Evolutionary conservation across 345 rosid species (phyloP), one percentile per base, ranked within the genome.

Genomic region (Lepidium aucheri): DNA sequence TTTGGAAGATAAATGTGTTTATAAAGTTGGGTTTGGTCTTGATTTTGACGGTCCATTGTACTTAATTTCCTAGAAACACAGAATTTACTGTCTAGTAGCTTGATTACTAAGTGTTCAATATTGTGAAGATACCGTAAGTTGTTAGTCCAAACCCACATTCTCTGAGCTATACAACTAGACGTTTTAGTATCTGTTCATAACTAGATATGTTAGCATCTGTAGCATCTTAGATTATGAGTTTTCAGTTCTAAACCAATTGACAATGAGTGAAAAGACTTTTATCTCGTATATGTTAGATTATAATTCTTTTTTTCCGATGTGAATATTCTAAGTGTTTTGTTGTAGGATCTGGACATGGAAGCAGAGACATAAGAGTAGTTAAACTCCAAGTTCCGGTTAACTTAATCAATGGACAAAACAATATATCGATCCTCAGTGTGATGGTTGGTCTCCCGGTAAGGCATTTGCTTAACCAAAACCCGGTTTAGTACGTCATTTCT

Each of bases 371-470:
- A n/a, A 80, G 81, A 65, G 74, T 32, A 30, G 86, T 86, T 44
- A 79, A 49, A 13, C 36, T 88, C 62, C 84, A 80, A 16, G 59
- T 45, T 49, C 77, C 79, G n/a, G 65, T 86, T 44, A 50, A 8
- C 32, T 69, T 90, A 62, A 50, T 1, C 5, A 65, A 66, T 65
- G 92, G 88, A 60, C 44, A 74, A 33, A 93, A 83, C 80, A 81
- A 84, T 69, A 74, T 90, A 34, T 84, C 98, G 20, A 77, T 89
- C 50, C 87, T 93, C 5, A 86, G 97, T 15, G 94, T 76, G 14
- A 80, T 88, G 91, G 97, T 86, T 74, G 98, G 98, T 65, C 58
- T 93, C 72, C 98, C 91, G 80, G 98, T 90, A 83, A 63, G 63
- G 4, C 54, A 2, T 49, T 51, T 34, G 1, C 35, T 33, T 34